A percentile compares a stretch with the other conserved stretches of the same genome.
phyloP scores from a whole-genome alignment of 108 stramenopile genomes.

The Cylindrotheca closterium region DNA sequence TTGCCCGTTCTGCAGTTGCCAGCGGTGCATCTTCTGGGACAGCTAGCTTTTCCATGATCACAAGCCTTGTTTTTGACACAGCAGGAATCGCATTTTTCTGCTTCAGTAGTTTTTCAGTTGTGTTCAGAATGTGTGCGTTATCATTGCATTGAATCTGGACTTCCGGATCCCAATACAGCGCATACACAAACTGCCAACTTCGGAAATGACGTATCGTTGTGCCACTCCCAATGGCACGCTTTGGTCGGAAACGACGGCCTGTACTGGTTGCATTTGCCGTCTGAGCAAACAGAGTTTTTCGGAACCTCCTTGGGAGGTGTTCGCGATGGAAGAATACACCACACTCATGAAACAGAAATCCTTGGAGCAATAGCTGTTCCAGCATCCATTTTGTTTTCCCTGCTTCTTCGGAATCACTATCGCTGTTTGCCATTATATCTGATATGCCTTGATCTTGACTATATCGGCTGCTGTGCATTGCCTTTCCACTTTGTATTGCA shows the following conservation, averaged over 20 bases:
- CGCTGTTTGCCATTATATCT: slow-evolving; percentile 15
- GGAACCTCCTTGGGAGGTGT: slow-evolving; percentile 35
- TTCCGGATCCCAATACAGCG: slow-evolving; percentile 23
- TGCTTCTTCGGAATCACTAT: slow-evolving; percentile 24
- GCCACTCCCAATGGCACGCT: slow-evolving; percentile 15
- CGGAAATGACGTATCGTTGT: slow-evolving; percentile 21
- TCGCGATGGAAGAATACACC: slow-evolving; percentile 24
- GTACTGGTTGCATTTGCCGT: slow-evolving; percentile 10
- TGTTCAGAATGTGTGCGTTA: slow-evolving; percentile 1
- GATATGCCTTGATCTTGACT: slow-evolving; percentile 22
- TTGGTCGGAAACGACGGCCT: slow-evolving; percentile 8
- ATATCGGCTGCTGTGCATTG: slow-evolving; percentile 7
- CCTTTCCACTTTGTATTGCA: slow-evolving; percentile 10
- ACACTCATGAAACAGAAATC: slow-evolving; percentile 33
- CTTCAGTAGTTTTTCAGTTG: slow-evolving; percentile 2
- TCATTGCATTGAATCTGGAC: slow-evolving; percentile 9
- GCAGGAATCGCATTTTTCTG: background rate
- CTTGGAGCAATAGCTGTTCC: slow-evolving; percentile 4
- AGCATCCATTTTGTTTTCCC: slow-evolving; percentile 22
- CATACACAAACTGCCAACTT: slow-evolving; percentile 27
- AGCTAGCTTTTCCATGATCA: slow-evolving; percentile 12
- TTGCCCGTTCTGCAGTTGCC: slow-evolving; percentile 17
- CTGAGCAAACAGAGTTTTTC: slow-evolving; percentile 19
- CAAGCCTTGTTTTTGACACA: slow-evolving; percentile 2
- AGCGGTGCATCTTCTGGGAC: slow-evolving; percentile 27